Percentiles rank a stretch among this genome's conserved stretches.
These are phyloP conservation scores for Nicotiana undulata DNA, from an alignment of 257 asterid species.

Conservation along the genomic window DNA sequence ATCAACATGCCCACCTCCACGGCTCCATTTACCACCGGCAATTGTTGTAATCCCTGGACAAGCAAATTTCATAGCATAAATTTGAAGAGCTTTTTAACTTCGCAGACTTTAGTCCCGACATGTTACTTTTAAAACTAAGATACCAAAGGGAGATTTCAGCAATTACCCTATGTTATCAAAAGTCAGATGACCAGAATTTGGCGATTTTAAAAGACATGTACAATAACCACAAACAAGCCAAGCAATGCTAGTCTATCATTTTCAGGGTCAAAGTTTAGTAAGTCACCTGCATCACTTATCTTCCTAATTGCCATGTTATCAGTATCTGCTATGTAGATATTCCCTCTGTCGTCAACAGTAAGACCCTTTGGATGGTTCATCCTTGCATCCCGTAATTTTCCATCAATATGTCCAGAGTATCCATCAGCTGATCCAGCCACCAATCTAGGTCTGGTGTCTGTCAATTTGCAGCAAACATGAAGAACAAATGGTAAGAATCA, in stretches of 20 bases:
- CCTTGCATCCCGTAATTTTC: conserved; percentile 69
- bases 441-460: conserved; percentile 80
- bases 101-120: neutral
- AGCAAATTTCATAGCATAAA: neutral
- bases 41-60: conserved; percentile 78
- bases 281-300: conserved; percentile 75
- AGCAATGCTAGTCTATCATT: neutral
- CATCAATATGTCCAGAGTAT: conserved; percentile 74
- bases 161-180: neutral
- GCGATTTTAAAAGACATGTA: neutral
- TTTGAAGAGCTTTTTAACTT: neutral
- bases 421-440: conserved; percentile 90
- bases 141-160: neutral
- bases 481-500: neutral
- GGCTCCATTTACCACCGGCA: conserved; percentile 91
- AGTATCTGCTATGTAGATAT: conserved; percentile 76
- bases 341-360: conserved; percentile 85
- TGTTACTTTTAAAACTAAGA: neutral
- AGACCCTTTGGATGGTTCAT: conserved; percentile 95
- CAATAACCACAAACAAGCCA: neutral
- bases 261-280: neutral
- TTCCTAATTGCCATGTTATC: conserved; percentile 91
- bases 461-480: conserved; percentile 1
- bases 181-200: neutral
- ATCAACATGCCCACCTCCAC: conserved; percentile 85